Evolutionary conservation across 106 monocot genomes (phyloP), one percentile per base, ranked within the genome.

Genomic region (Dendrobium catenatum): DNA sequence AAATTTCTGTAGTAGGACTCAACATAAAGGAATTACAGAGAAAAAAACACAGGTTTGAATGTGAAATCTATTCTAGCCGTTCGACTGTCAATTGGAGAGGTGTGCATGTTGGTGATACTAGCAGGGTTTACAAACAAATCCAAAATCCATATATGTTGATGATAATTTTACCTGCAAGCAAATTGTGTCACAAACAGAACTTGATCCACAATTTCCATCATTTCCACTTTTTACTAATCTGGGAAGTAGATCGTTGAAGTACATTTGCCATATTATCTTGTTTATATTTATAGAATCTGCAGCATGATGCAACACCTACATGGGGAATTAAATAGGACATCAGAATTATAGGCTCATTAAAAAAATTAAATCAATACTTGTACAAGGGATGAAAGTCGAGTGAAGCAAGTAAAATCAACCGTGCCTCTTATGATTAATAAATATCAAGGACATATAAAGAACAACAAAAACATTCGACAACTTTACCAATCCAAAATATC

Each of bases 261-360:
- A 95, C 87, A 95, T 88, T 42, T 85, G 79, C 93, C 93, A 93
- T 77, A 95, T 86, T 78, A 67, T 93, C 64, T 79, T 85, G 85
- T 95, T 93, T 88, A 93, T 89, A 68, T 93, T 93, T 55, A 95
- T 95, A 2, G 93, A 89, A 88, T 87, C 80, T 81, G 93, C 91
- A 82, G 83, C 72, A 0, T 86, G 88, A 87, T 95, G 93, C 75
- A 95, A 68, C 80, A 91, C 89, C 89, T 93, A 75, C 31, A 75
- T 1, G 26, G 13, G 15, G 27, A 47, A 76, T 51, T 3, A 74
- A 74, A 74, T 19, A 74, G 11, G 20, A 44, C 13, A 49, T 76
- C 49, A 48, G 40, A 49, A 76, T 24, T 13, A 76, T 9, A 76
- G 27, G 26, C 51, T 19, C 24, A 42, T 49, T 1, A 70, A 76